Evolutionary conservation across 108 stramenopile genomes (phyloP).

Genomic region (Nitzschia sp.): DNA sequence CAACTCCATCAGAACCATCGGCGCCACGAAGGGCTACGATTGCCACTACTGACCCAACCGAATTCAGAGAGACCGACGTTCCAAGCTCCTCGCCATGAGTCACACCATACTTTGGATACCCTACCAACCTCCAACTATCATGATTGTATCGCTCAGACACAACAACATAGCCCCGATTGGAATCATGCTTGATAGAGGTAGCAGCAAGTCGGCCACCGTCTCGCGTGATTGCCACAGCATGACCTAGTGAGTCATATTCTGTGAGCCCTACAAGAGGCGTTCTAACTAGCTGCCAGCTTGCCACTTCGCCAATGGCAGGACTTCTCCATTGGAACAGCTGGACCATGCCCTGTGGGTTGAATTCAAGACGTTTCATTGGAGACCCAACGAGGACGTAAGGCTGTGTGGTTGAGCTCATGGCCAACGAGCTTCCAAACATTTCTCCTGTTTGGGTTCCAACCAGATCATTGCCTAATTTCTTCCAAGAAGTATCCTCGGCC

Average conservation of each 20-base stretch:
- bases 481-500: not conserved
- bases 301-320: constrained; percentile 9
- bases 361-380: constrained; percentile 3
- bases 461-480: constrained; percentile 22
- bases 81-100: not conserved
- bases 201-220: constrained; percentile 16
- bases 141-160: constrained; percentile 20
- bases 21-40: not conserved
- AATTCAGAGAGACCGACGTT: not conserved
- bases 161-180: constrained; percentile 1
- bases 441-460: constrained; percentile 20
- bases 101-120: not conserved
- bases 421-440: constrained; percentile 16
- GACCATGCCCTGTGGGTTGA: constrained; percentile 16
- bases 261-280: constrained; percentile 7
- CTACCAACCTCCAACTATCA: not conserved
- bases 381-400: constrained; percentile 26
- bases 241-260: constrained; percentile 10
- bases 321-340: constrained; percentile 27
- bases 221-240: constrained; percentile 11
- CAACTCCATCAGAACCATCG: not conserved
- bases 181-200: not conserved
- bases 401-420: constrained; percentile 18
- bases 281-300: constrained; percentile 18
- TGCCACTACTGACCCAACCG: not conserved